Evolutionary conservation across 345 rosid species (phyloP).

Genomic region (Gossypium arboreum): DNA sequence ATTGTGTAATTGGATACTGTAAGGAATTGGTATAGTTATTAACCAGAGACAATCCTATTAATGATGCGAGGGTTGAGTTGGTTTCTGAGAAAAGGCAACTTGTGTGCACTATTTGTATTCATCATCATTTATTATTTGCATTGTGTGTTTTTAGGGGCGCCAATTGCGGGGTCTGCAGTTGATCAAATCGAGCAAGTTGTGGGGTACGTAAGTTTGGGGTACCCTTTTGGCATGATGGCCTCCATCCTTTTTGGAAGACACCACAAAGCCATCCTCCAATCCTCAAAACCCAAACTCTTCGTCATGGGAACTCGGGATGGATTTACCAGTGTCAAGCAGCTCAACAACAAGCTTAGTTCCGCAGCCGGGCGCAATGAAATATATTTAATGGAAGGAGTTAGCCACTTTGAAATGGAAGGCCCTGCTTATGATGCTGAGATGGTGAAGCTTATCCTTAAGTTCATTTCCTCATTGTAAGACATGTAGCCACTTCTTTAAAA

Average conservation of each 20-base stretch:
- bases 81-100: no score
- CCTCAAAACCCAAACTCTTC: slow-evolving; percentile 83
- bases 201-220: slow-evolving; percentile 87
- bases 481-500: background rate
- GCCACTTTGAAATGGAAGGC: slow-evolving; percentile 97
- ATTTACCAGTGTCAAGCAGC: slow-evolving; percentile 88
- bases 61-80: no score
- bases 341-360: slow-evolving; percentile 64
- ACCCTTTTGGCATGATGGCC: slow-evolving; percentile 74
- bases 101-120: background rate
- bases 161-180: slow-evolving; percentile 91
- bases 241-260: slow-evolving; percentile 38
- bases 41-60: no score
- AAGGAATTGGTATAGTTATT: no score
- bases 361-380: slow-evolving; percentile 46
- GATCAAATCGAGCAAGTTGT: slow-evolving; percentile 68
- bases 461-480: slow-evolving; percentile 51
- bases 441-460: slow-evolving; percentile 57
- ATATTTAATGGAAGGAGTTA: slow-evolving; percentile 47
- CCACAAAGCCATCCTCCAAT: slow-evolving; percentile 70
- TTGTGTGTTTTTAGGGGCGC: slow-evolving; percentile 55
- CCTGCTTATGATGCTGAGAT: slow-evolving; percentile 73
- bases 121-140: background rate
- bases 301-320: slow-evolving; percentile 94
- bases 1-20: no score